phyloP scores from a whole-genome alignment of 2,329 filamentous ascomycete genomes.

The Hypocreales sp. region DNA sequence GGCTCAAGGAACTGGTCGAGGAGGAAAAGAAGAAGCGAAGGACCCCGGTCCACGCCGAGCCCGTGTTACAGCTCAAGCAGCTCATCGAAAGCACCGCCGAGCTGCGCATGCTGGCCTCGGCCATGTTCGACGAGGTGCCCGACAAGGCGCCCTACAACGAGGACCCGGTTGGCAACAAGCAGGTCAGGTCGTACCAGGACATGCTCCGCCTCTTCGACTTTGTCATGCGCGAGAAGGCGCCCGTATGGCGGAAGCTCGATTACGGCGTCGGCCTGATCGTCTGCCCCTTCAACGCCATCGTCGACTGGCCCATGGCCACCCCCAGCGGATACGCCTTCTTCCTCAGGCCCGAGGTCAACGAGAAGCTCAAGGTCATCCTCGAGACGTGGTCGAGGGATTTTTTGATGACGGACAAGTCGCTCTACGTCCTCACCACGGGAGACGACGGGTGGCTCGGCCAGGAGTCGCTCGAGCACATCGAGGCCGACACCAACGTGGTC shows the following conservation, averaged over 20 bases:
- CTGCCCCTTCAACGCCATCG: conserved; percentile 38
- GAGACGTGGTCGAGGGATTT: conserved; percentile 21
- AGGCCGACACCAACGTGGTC: conserved; percentile 6
- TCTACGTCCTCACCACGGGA: conserved; percentile 3
- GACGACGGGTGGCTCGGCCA: conserved; percentile 7
- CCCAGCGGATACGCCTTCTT: conserved; percentile 37
- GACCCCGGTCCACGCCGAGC: not conserved
- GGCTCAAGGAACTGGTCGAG: conserved; percentile 1
- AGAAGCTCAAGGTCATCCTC: conserved; percentile 32
- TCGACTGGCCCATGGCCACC: conserved; percentile 45
- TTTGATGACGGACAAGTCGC: conserved; percentile 11
- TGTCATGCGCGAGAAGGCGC: conserved; percentile 6
- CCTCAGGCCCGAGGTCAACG: conserved; percentile 34
- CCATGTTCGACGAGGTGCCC: conserved; percentile 9
- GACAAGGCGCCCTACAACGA: conserved; percentile 7
- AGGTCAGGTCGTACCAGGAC: conserved; percentile 6
- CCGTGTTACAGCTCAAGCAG: conserved; percentile 2
- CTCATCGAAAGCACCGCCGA: conserved; percentile 6
- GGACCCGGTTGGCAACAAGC: conserved; percentile 5
- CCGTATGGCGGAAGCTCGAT: conserved; percentile 5
- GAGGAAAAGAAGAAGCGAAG: not conserved
- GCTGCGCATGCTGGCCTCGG: conserved; percentile 9
- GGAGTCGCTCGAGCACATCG: conserved; percentile 5
- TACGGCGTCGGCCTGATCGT: conserved; percentile 27
- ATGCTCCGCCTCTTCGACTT: conserved; percentile 8